phyloP scores from a whole-genome alignment of 345 rosid species.

The Boechera retrofracta region DNA sequence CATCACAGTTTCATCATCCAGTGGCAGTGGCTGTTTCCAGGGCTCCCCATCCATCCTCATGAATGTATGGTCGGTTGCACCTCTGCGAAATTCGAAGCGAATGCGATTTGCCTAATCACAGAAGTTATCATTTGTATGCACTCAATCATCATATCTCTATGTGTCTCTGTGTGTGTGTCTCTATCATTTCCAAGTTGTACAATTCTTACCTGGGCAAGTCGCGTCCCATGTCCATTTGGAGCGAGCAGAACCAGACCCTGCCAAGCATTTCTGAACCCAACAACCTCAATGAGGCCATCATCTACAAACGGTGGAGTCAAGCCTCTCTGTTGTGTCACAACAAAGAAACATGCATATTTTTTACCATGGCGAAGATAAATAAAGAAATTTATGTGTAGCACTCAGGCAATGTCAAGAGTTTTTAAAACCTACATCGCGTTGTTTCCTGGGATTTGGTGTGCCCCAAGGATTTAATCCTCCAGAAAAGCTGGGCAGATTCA shows the following conservation, averaged over 20 bases:
- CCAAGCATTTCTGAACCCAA: slow-evolving; percentile 99
- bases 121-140: slow-evolving; percentile 23
- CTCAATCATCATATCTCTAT: slow-evolving; percentile 15
- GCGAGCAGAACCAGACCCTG: slow-evolving; percentile 86
- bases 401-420: not conserved
- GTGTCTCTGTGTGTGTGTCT: not conserved
- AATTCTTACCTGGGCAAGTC: slow-evolving; percentile 54
- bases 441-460: slow-evolving; percentile 65
- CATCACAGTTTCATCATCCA: slow-evolving; percentile 72
- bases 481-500: slow-evolving; percentile 96
- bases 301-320: slow-evolving; percentile 89
- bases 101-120: slow-evolving; percentile 71
- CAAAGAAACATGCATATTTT: slow-evolving; percentile 12
- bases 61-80: slow-evolving; percentile 73
- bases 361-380: not conserved
- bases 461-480: slow-evolving; percentile 99
- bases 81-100: slow-evolving; percentile 85
- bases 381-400: slow-evolving; percentile 11
- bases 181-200: slow-evolving; percentile 11
- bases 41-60: slow-evolving; percentile 99
- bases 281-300: slow-evolving; percentile 83
- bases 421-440: slow-evolving; percentile 53
- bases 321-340: slow-evolving; percentile 59
- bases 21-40: slow-evolving; percentile 93
- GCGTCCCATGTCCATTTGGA: slow-evolving; percentile 93